A percentile compares a stretch with the other conserved stretches of the same genome.
Evolutionary conservation across 192 early-diverging fungal species (phyloP).

Genomic region (Haplosporangium gracile): DNA sequence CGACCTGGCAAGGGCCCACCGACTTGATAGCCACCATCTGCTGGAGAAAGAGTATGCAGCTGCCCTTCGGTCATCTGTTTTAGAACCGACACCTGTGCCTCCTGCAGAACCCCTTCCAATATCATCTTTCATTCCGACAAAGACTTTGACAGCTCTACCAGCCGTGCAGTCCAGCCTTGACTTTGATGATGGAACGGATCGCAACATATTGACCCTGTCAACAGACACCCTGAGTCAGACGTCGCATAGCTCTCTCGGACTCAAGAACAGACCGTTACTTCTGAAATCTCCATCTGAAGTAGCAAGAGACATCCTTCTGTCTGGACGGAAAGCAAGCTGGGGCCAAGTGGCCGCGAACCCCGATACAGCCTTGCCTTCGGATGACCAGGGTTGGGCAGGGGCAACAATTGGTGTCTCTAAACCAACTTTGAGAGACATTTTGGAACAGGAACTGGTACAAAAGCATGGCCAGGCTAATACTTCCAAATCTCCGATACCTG

Average conservation of each 20-base stretch:
- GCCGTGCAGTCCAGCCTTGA: neutral
- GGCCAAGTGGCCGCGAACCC: slow-evolving; percentile 15
- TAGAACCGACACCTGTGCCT: neutral
- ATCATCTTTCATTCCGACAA: neutral
- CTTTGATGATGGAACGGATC: neutral
- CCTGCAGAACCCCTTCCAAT: neutral
- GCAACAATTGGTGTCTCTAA: neutral
- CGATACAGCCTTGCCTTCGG: neutral
- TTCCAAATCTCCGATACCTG: neutral
- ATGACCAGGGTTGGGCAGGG: neutral
- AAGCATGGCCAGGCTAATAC: slow-evolving; percentile 11
- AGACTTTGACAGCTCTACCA: neutral
- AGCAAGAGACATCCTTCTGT: slow-evolving; percentile 18
- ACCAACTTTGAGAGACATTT: slow-evolving; percentile 59
- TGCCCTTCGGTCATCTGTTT: neutral
- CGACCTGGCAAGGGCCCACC: neutral
- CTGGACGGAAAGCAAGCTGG: slow-evolving; percentile 29
- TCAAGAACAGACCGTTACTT: slow-evolving; percentile 11
- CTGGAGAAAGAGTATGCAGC: neutral
- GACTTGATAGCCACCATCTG: neutral
- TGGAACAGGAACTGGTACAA: slow-evolving; percentile 45
- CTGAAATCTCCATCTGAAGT: slow-evolving; percentile 8
- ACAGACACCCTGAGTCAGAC: neutral
- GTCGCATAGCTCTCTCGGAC: neutral
- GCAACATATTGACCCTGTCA: neutral